Evolutionary conservation across 2,329 filamentous ascomycete species (phyloP).

Genomic region (Fusarium torulosum): DNA sequence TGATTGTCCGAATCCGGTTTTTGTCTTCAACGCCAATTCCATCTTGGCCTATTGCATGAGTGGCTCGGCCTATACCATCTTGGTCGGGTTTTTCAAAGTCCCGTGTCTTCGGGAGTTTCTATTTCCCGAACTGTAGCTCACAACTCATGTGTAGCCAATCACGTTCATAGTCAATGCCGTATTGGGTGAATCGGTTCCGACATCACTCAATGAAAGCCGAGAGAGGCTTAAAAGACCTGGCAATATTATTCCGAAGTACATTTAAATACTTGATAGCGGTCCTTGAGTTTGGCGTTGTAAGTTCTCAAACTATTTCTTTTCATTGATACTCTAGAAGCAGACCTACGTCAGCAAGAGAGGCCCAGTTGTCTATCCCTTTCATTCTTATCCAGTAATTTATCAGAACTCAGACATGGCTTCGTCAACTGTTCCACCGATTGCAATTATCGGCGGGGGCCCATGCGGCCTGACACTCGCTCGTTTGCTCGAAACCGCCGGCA

Average conservation of each 20-base stretch:
- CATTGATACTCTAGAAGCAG: neutral
- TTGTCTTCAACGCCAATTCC: neutral
- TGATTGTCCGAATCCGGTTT: neutral
- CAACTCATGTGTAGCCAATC: neutral
- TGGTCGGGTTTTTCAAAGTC: neutral
- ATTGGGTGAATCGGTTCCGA: neutral
- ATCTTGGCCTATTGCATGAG: neutral
- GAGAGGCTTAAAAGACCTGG: neutral
- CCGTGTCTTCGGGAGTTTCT: neutral
- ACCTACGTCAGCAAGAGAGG: neutral
- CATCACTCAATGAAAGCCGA: neutral
- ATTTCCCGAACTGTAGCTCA: neutral
- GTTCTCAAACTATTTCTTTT: neutral
- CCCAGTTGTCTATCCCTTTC: neutral
- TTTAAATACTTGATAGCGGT: neutral
- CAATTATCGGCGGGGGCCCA: slow-evolving; percentile 7
- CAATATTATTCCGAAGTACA: neutral
- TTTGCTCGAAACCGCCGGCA: slow-evolving; percentile 2
- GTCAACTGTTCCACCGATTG: neutral
- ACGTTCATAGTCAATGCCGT: neutral
- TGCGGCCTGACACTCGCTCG: slow-evolving; percentile 5
- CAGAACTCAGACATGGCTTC: neutral
- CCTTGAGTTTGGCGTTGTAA: neutral
- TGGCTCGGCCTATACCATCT: neutral
- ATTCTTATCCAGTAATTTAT: fast-evolving